A percentile compares a stretch with the other conserved stretches of the same genome.
These are phyloP conservation scores for Globisporangium lucens DNA, from an alignment of 352 stramenopile species.

Conservation along the genomic window DNA sequence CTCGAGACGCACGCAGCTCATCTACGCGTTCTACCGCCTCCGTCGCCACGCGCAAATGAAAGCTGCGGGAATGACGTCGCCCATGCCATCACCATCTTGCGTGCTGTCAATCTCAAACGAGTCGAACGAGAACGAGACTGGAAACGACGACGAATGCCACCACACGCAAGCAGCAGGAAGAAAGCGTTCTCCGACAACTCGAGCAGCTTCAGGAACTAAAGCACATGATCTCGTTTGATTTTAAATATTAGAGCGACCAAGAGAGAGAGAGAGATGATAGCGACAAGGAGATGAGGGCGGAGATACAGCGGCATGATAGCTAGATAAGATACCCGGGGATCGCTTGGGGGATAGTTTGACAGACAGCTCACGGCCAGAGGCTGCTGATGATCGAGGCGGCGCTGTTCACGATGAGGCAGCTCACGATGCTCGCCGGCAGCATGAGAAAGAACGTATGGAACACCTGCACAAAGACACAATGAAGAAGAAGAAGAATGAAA, in stretches of 20 bases:
- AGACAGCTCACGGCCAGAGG: slow-evolving; percentile 58
- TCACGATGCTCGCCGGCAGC: slow-evolving; percentile 74
- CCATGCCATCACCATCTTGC: not conserved
- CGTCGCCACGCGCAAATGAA: slow-evolving; percentile 37
- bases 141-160: not conserved
- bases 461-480: slow-evolving; percentile 31
- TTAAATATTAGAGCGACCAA: slow-evolving; percentile 14
- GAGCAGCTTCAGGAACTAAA: slow-evolving; percentile 1
- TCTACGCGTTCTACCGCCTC: slow-evolving; percentile 59
- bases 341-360: not conserved
- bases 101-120: not conserved
- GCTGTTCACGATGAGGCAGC: slow-evolving; percentile 76
- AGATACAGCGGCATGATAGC: not conserved
- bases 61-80: not conserved
- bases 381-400: slow-evolving; percentile 67
- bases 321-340: not conserved
- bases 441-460: slow-evolving; percentile 82
- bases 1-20: slow-evolving; percentile 49
- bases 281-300: not conserved
- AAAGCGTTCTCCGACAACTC: slow-evolving; percentile 1
- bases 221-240: slow-evolving; percentile 17
- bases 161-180: not conserved
- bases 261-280: not conserved
- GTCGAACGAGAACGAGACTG: not conserved
- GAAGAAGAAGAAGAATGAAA: slow-evolving; percentile 5